Evolutionary conservation across 345 rosid species (phyloP), one percentile per base, ranked within the genome.

Genomic region (Gossypium stocksii): DNA sequence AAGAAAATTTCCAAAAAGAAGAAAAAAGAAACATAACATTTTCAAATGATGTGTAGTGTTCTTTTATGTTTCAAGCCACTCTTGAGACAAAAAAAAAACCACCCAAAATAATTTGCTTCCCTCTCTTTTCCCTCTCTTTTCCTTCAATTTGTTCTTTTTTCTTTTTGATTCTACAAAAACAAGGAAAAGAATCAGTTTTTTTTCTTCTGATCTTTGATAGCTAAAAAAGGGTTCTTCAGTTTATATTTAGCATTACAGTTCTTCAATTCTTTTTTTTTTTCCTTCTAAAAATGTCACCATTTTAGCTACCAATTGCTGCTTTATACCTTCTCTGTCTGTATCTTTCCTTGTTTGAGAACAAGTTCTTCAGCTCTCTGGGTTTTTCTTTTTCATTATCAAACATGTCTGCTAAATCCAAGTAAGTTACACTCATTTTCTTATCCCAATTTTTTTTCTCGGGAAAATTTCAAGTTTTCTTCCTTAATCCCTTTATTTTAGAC

Each of bases 381-480:
- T 66, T 48, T 71, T 23, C n/a, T 43, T 48, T 71, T 41, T 43
- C 29, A 20, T 72, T 76, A 27, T 68, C 66, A 4, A 70, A 68
- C 77, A 90, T 90, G 95, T 77, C 91, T 76, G 56, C 89, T 61
- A 88, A 88, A 84, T 77, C 89, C 87, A 88, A 82, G 95, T 90
- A 75, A 86, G 87, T 74, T 16, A 7, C 60, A 57, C 45, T 2
- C 63, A 48, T 41, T 69, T 41, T 45, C 15, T 57, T 58, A 51
- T 66, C 29, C 38, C 16, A 0, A 11, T 59, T 62, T 45, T 70
- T 23, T 62, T 44, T 25, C 7, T 52, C 25, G 64, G 23, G 10
- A 4, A 15, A 49, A 9, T 34, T 27, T 29, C 17, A 4, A 52
- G 27, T 7, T 17, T 70, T 45, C 25, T n/a, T 53, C 41, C 48